Evolutionary conservation across 768 basidiomycete species (phyloP).

Genomic region (Favolaschia claudopus): DNA sequence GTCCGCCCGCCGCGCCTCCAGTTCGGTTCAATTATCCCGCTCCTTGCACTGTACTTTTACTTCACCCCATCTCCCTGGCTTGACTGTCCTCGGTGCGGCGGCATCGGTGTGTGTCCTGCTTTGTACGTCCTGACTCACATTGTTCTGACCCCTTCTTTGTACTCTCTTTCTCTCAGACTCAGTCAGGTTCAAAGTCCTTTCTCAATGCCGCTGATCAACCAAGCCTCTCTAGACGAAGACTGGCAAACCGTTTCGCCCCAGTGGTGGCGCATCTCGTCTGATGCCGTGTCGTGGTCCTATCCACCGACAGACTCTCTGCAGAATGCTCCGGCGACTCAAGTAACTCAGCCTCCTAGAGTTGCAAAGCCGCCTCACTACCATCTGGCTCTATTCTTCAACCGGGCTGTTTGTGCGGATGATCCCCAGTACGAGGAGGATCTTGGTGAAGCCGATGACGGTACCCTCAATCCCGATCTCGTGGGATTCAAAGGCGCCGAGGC

Average conservation of each 20-base stretch:
- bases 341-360: conserved; percentile 24
- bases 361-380: conserved; percentile 42
- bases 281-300: conserved; percentile 51
- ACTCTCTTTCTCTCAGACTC: conserved; percentile 13
- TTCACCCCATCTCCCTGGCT: background rate
- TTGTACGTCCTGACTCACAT: conserved; percentile 14
- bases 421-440: conserved; percentile 14
- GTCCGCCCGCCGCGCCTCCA: conserved; percentile 8
- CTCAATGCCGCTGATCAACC: conserved; percentile 14
- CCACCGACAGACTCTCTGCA: conserved; percentile 20
- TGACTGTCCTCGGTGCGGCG: conserved; percentile 18
- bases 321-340: conserved; percentile 20
- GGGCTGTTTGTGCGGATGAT: conserved; percentile 17
- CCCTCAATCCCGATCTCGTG: conserved; percentile 48
- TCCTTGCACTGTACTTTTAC: conserved; percentile 17
- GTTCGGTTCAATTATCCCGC: background rate
- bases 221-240: conserved; percentile 38
- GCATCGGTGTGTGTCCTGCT: conserved; percentile 14
- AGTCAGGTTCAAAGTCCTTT: conserved; percentile 8
- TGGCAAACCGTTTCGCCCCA: conserved; percentile 48
- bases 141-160: conserved; percentile 16
- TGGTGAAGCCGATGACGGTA: conserved; percentile 30
- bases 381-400: conserved; percentile 39
- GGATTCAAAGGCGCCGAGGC: conserved; percentile 48
- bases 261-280: conserved; percentile 52